These are phyloP conservation scores for Terfezia boudieri DNA, from an alignment of 495 filamentous ascomycete genomes.

Conservation along the genomic window DNA sequence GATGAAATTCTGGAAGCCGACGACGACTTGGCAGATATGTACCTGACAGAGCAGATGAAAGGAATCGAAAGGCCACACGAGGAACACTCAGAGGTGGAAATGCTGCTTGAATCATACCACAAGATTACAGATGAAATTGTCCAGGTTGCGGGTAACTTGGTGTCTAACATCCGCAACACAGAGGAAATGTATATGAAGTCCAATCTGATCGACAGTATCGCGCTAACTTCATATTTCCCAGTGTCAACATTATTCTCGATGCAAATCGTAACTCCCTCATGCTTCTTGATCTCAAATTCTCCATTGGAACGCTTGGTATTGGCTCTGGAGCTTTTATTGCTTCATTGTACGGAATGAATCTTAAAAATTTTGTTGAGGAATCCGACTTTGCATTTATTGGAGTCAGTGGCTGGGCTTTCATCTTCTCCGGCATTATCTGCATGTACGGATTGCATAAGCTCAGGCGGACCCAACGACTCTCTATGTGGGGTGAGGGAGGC, in stretches of 20 bases:
- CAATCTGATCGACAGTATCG: neutral
- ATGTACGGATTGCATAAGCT: conserved; percentile 61
- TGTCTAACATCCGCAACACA: conserved; percentile 90
- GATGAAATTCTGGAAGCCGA: conserved; percentile 95
- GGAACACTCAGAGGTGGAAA: conserved; percentile 90
- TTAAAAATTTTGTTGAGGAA: conserved; percentile 97
- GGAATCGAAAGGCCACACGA: conserved; percentile 56
- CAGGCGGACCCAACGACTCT: conserved; percentile 67
- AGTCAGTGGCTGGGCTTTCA: conserved; percentile 44
- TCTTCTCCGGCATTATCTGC: conserved; percentile 54
- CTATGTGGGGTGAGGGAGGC: conserved; percentile 39
- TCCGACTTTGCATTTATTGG: conserved; percentile 68
- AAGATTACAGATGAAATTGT: conserved; percentile 97
- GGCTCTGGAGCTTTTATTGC: conserved; percentile 85
- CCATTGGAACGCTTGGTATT: conserved; percentile 76
- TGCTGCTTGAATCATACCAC: conserved; percentile 90
- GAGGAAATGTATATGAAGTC: conserved; percentile 66
- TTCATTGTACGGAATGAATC: conserved; percentile 96
- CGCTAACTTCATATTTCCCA: conserved; percentile 17
- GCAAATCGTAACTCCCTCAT: conserved; percentile 96
- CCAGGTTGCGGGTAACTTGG: conserved; percentile 74
- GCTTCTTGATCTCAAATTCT: conserved; percentile 92
- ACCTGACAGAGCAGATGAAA: conserved; percentile 61
- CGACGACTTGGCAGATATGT: conserved; percentile 89
- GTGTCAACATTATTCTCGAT: conserved; percentile 90